Percentiles rank a stretch among this genome's conserved stretches.
Evolutionary conservation across 257 asterid genomes (phyloP).

Genomic region (Rehmannia glutinosa): DNA sequence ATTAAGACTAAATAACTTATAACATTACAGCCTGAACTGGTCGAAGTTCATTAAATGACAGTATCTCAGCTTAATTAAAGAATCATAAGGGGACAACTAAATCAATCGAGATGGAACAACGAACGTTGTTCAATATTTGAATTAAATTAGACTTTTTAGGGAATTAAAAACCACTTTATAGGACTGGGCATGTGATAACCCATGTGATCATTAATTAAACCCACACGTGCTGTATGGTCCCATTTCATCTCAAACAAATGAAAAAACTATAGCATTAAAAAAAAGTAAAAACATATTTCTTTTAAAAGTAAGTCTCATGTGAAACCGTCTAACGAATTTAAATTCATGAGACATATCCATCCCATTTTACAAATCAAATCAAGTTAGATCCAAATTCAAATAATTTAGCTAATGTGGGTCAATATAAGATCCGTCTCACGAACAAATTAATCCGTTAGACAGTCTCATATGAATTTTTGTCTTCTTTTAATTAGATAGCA

Average conservation of each 20-base stretch:
- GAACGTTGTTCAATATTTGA: not conserved
- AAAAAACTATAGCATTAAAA: not conserved
- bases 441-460: too few species aligned
- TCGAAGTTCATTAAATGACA: not conserved
- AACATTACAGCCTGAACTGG: conserved; percentile 6
- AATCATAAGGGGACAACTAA: conserved; percentile 13
- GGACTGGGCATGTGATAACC: conserved; percentile 33
- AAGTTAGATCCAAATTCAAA: too few species aligned
- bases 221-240: conserved; percentile 22
- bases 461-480: too few species aligned
- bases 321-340: too few species aligned
- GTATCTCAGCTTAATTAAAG: conserved; percentile 3
- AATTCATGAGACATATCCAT: too few species aligned
- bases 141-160: not conserved
- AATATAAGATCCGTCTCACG: too few species aligned
- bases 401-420: too few species aligned
- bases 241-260: not conserved
- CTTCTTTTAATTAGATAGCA: too few species aligned
- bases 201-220: conserved; percentile 27
- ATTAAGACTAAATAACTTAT: not conserved
- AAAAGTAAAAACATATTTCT: not conserved
- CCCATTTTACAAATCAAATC: too few species aligned
- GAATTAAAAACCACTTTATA: not conserved
- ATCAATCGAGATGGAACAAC: conserved; percentile 19
- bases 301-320: too few species aligned